Conservation (phyloP, 495 filamentous ascomycete genomes). For the Astrothelium subdiscretum region DNA sequence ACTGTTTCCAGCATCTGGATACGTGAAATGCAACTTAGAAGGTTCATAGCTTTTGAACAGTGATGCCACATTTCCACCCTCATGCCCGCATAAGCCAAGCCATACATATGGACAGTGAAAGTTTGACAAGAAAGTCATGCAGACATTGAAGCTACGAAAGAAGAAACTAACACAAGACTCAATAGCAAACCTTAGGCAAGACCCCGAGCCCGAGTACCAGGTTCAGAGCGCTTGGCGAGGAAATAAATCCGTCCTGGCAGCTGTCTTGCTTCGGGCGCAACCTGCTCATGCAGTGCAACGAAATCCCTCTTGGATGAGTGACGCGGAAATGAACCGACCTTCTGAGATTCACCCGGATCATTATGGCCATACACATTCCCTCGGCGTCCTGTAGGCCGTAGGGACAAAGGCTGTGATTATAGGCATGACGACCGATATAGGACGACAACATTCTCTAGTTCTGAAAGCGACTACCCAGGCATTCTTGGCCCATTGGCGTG, state of each 20-base stretch:
- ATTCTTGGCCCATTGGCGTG: background rate
- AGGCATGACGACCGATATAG: too few species aligned
- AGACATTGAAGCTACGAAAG: background rate
- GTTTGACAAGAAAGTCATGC: background rate
- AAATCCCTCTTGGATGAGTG: background rate
- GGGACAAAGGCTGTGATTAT: too few species aligned
- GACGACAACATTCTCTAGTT: background rate
- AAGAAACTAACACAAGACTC: background rate
- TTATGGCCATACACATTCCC: too few species aligned
- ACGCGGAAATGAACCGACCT: background rate
- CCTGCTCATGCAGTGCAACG: background rate
- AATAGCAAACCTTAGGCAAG: background rate
- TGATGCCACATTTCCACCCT: background rate
- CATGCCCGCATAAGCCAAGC: background rate
- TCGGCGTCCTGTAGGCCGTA: too few species aligned
- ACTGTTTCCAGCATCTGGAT: background rate
- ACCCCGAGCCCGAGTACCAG: background rate
- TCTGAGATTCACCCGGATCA: too few species aligned
- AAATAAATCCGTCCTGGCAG: background rate
- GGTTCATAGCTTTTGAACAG: background rate
- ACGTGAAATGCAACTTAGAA: background rate
- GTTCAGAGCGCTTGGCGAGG: background rate
- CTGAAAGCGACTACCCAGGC: too few species aligned
- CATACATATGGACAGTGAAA: background rate
- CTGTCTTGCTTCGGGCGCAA: constrained; percentile 1